These are phyloP conservation scores for Cyamopsis tetragonoloba DNA, from an alignment of 306 rosid genomes.

Conservation along the genomic window DNA sequence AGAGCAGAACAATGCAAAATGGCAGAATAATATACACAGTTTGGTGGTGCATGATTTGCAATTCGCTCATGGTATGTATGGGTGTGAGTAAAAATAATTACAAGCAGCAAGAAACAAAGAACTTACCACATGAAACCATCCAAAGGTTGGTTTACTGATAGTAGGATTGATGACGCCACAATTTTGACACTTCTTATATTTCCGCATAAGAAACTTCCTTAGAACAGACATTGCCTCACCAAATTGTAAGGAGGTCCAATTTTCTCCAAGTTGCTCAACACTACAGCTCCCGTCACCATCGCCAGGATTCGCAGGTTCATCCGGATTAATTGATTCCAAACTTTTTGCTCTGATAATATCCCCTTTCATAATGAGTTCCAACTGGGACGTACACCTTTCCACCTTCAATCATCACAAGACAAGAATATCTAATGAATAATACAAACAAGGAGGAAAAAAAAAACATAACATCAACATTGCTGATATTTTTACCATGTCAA, in stretches of 20 bases:
- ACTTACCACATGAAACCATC: conserved; percentile 72
- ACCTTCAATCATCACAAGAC: conserved; percentile 45
- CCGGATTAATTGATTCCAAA: conserved; percentile 30
- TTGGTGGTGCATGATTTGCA: too few species aligned
- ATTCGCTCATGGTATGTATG: too few species aligned
- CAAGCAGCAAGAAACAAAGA: conserved; percentile 22
- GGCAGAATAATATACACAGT: too few species aligned
- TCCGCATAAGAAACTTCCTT: conserved; percentile 33
- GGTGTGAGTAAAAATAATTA: too few species aligned
- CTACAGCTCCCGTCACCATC: conserved; percentile 20
- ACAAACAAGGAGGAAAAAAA: background rate
- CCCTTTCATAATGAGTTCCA: conserved; percentile 70
- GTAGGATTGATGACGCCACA: conserved; percentile 46
- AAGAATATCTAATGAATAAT: background rate
- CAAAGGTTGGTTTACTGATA: conserved; percentile 70
- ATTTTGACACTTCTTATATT: conserved; percentile 35
- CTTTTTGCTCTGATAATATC: conserved; percentile 52
- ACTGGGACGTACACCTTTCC: conserved; percentile 41
- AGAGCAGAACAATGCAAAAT: too few species aligned
- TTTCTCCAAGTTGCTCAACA: conserved; percentile 29
- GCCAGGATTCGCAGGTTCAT: conserved; percentile 18
- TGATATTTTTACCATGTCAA: background rate
- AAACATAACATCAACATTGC: conserved; percentile 3
- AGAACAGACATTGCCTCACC: conserved; percentile 64
- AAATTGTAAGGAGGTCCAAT: conserved; percentile 79